These are phyloP conservation scores for Sordaria brevicollis DNA, from an alignment of 495 filamentous ascomycete genomes.

Conservation along the genomic window DNA sequence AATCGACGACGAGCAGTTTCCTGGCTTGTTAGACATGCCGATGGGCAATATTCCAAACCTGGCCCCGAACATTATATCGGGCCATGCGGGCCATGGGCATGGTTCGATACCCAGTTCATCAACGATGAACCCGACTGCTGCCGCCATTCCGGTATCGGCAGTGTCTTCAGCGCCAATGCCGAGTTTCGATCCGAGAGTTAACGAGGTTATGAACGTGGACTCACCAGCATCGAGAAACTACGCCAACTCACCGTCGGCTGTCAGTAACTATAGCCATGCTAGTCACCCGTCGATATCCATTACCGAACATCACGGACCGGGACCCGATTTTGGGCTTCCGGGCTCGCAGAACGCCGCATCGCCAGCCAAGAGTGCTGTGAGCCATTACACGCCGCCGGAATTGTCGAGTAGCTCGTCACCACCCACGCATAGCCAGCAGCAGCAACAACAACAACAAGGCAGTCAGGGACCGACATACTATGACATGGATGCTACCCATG, in stretches of 20 bases:
- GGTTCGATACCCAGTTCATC: slow-evolving; percentile 8
- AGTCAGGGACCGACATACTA: neutral
- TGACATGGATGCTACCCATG: neutral
- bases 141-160: slow-evolving; percentile 5
- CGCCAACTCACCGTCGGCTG: slow-evolving; percentile 22
- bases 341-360: slow-evolving; percentile 26
- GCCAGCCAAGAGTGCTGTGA: slow-evolving; percentile 34
- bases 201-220: slow-evolving; percentile 27
- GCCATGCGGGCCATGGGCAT: neutral
- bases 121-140: slow-evolving; percentile 29
- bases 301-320: neutral
- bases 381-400: slow-evolving; percentile 22
- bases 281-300: slow-evolving; percentile 13
- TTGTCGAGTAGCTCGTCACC: slow-evolving; percentile 38
- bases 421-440: slow-evolving; percentile 11
- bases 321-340: neutral
- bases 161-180: slow-evolving; percentile 33
- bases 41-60: slow-evolving; percentile 16
- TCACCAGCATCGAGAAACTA: slow-evolving; percentile 13
- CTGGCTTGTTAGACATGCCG: slow-evolving; percentile 31
- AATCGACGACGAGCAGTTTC: slow-evolving; percentile 33
- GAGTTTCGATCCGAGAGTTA: slow-evolving; percentile 15
- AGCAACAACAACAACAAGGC: slow-evolving; percentile 19
- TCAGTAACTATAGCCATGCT: slow-evolving; percentile 19
- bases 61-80: neutral